Base-by-base conservation (phyloP, 2,329 filamentous ascomycete species). In the Cordyceps javanica region DNA sequence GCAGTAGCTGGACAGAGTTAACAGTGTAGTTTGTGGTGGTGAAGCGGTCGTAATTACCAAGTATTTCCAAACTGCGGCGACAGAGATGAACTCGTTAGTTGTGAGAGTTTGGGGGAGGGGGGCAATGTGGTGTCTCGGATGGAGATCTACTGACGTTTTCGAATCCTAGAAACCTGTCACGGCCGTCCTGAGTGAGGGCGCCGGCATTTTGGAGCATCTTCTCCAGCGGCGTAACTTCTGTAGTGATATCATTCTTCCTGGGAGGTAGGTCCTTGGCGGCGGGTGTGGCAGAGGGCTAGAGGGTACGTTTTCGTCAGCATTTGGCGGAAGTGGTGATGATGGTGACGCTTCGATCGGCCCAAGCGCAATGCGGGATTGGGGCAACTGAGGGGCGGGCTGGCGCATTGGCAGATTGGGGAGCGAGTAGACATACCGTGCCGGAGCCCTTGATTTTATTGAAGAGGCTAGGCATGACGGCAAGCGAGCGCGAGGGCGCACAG, bases 81-180 rank as follows among this genome's bases (percentile, higher is more conserved):
- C 28, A 54, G 59, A 57, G 54, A 70, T 79, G 66, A 79, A 77
- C 65, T 39, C 56, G 57, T 42, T 48, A 58, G n/a, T 46, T 59
- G 26, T n/a, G 14, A 16, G 41, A 38, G 16, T 45, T 45, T 28
- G 21, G 58, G 46, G n/a, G n/a, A n/a, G n/a, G 38, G 52, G 38
- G 57, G 49, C 46, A 60, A 62, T 46, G 36, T 23, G 34, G 16
- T 51, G 36, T 52, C 52, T 59, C 51, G 45, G 55, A 61, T 57
- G 8, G 60, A n/a, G 62, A 53, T 79, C 90, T 49, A 44, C 54
- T 75, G 80, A 97, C 93, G 76, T 99, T 99, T 75, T 99, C 94
- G 71, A 97, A 88, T 16, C 94, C 94, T 75, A 95, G 97, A 77
- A 96, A 99, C 77, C 96, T 96, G 77, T 97, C 94, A 70, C 90